Conservation (phyloP, 371 early-diverging fungal species). For the Mortierella sp. region DNA sequence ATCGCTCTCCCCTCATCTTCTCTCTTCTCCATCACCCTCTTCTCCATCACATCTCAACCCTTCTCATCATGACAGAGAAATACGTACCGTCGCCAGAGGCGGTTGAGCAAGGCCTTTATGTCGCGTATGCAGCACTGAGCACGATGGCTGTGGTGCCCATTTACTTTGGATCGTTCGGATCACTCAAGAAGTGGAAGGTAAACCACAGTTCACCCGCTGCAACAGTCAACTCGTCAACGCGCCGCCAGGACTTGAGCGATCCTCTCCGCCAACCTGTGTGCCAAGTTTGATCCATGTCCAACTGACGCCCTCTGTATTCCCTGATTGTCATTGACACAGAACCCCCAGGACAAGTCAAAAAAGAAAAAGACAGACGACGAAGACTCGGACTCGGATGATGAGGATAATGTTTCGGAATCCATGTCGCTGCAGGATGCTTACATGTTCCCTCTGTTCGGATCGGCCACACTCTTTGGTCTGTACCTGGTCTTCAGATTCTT, state of each 20-base stretch:
- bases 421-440: conserved; percentile 91
- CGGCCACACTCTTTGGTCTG: conserved; percentile 82
- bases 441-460: conserved; percentile 93
- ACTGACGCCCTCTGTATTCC: neutral
- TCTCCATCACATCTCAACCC: neutral
- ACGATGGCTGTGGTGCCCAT: conserved; percentile 92
- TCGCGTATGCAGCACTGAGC: conserved; percentile 90
- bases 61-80: conserved; percentile 27
- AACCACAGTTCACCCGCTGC: conserved; percentile 9
- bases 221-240: conserved; percentile 20
- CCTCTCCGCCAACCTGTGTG: conserved; percentile 2
- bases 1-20: conserved; percentile 7
- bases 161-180: conserved; percentile 84
- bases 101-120: conserved; percentile 60
- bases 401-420: conserved; percentile 75
- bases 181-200: conserved; percentile 81
- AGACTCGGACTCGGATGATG: conserved; percentile 60
- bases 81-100: conserved; percentile 47
- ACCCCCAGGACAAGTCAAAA: conserved; percentile 41
- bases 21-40: conserved; percentile 7
- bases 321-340: conserved; percentile 9
- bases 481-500: conserved; percentile 89
- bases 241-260: conserved; percentile 19
- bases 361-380: conserved; percentile 63
- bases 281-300: too few species aligned